Base-by-base conservation (phyloP, 169 alveolate species). In the Eimeria nieschulzi region DNA sequence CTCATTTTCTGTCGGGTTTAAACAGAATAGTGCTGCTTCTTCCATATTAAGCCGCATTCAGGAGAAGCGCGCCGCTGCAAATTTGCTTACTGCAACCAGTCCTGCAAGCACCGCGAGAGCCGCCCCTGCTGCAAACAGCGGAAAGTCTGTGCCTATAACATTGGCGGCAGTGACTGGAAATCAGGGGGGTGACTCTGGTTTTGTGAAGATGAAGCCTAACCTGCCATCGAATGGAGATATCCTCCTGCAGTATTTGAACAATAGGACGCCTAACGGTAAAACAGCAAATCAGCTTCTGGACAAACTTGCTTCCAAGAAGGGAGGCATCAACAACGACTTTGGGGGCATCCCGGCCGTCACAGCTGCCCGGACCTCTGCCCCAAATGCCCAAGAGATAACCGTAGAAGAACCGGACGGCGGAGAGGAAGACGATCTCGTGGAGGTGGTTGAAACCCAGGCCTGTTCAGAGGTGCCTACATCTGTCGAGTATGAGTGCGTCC, bases 191-290 rank as follows among this genome's bases (percentile, higher is more conserved):
- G 46, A 33, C 46, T 33, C 46, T 33, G 46, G 46, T 33, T 33
- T 33, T 33, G 46, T 33, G 46, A 33, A 3, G 46, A 33, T 33
- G 46, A 33, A 33, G 3, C 46, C 46, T 33, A 33, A 33, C 46
- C 46, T 33, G 46, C 82, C 82, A 15, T 72, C 82, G 59, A 72
- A 72, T 55, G 82, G 56, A 21, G 82, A 72, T 12, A 53, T 72
- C 59, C 82, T 72, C 9, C 82, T 72, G 59, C 82, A 72, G 59
- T 72, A 72, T 26, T 21, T 72, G 17, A 26, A 26, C 23, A 72
- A 72, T 15, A n/a, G 59, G 23, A 21, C 82, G n/a, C 23, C 53
- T 25, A 72, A 72, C 59, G 26, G 82, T 55, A 72, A 72, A 21
- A 23, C 82, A 7, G 53, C 82, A 9, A 53, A 72, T 15, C 56